phyloP scores from a whole-genome alignment of 305 asterid genomes.

The Petunia hybrid region DNA sequence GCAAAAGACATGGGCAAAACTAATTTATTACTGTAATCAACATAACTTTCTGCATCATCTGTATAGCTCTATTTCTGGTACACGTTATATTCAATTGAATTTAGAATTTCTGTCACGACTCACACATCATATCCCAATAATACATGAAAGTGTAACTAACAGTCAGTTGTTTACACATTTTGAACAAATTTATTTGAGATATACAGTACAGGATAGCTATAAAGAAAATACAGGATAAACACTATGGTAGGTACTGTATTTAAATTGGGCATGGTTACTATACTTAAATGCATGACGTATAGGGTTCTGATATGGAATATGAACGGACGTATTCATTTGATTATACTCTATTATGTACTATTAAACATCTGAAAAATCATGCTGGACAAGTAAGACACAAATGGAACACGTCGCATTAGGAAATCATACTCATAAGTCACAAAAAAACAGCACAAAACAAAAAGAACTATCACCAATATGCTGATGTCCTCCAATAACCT shows the following conservation, averaged over 20 bases:
- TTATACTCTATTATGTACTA: too few relatives aligned
- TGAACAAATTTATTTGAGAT: not conserved
- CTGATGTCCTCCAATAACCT: not conserved
- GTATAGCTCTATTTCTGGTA: too few relatives aligned
- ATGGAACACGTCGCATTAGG: not conserved
- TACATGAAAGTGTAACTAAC: not conserved
- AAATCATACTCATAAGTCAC: not conserved
- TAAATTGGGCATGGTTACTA: too few relatives aligned
- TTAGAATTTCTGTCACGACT: too few relatives aligned
- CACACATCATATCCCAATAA: not conserved
- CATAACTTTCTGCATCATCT: too few relatives aligned
- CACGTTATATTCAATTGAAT: too few relatives aligned
- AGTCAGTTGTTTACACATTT: not conserved
- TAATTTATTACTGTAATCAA: not conserved
- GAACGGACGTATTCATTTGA: too few relatives aligned
- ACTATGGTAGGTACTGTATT: too few relatives aligned
- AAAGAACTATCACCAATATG: not conserved
- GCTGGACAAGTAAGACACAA: not conserved
- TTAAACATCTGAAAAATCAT: not conserved
- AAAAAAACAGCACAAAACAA: not conserved
- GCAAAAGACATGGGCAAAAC: not conserved
- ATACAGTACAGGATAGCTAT: not conserved
- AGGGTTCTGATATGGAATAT: too few relatives aligned
- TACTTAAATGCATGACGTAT: too few relatives aligned
- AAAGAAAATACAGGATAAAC: too few relatives aligned